Percentiles rank a stretch among this genome's conserved stretches.
phyloP scores from a whole-genome alignment of 2,329 filamentous ascomycete species.

The Phialemonium atrogriseum region DNA sequence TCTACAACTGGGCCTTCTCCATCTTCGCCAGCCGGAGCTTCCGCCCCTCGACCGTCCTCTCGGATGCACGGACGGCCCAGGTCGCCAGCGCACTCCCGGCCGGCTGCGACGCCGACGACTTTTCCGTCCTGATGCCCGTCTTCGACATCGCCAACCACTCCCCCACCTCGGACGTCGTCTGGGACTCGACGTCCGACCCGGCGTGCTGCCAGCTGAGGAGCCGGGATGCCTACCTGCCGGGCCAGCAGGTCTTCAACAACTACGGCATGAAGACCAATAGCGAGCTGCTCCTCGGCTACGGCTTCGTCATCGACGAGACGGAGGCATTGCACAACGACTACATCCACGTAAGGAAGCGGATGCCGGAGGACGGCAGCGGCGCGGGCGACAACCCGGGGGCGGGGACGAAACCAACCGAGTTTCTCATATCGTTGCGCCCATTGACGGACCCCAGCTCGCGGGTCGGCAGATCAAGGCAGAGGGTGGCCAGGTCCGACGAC shows the following conservation, averaged over 20 bases:
- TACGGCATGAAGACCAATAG: conserved; percentile 69
- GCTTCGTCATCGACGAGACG: conserved; percentile 46
- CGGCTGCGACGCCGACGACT: conserved; percentile 44
- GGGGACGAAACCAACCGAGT: conserved; percentile 25
- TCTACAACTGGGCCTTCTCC: conserved; percentile 58
- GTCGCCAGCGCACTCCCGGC: conserved; percentile 20
- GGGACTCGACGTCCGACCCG: conserved; percentile 40
- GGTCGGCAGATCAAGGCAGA: conserved; percentile 32
- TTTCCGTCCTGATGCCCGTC: conserved; percentile 61
- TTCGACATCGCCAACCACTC: conserved; percentile 68
- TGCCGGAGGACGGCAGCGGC: conserved; percentile 13
- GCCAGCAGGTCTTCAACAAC: conserved; percentile 58
- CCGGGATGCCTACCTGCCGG: conserved; percentile 33
- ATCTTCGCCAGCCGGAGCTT: conserved; percentile 61
- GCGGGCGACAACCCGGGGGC: conserved; percentile 12
- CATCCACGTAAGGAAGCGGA: conserved; percentile 43
- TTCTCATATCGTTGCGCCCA: conserved; percentile 44
- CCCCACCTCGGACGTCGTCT: conserved; percentile 49
- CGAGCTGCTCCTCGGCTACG: conserved; percentile 57
- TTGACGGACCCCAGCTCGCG: conserved; percentile 38
- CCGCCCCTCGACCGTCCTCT: conserved; percentile 48
- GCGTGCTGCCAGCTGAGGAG: conserved; percentile 34
- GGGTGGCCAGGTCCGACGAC: conserved; percentile 14
- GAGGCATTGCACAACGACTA: conserved; percentile 50
- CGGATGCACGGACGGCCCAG: conserved; percentile 19